Conservation (phyloP, 768 basidiomycete species). For the Termitomyces sp. region DNA sequence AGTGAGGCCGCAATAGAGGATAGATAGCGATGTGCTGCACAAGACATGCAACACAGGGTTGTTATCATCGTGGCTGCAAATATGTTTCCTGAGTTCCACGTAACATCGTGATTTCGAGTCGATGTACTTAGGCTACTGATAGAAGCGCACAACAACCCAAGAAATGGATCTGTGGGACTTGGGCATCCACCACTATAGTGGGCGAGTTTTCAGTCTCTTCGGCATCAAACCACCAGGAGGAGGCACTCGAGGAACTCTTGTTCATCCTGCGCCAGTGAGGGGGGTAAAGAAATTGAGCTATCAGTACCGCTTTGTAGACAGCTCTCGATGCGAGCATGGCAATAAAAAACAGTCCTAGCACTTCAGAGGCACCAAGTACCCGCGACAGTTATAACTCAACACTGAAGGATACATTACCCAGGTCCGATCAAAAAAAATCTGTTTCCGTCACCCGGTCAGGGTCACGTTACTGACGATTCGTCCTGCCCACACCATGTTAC, state of each 20-base stretch:
- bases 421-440: background rate
- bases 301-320: too few relatives aligned
- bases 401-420: too few relatives aligned
- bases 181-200: slow-evolving; percentile 20
- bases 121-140: slow-evolving; percentile 34
- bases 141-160: slow-evolving; percentile 63
- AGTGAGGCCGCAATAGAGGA: slow-evolving; percentile 35
- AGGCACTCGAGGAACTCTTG: background rate
- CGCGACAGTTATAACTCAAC: too few relatives aligned
- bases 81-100: slow-evolving; percentile 28
- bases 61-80: slow-evolving; percentile 35
- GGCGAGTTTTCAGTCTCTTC: background rate
- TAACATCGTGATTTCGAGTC: background rate
- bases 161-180: slow-evolving; percentile 54
- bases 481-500: background rate
- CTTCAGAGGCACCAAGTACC: too few relatives aligned
- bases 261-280: too few relatives aligned
- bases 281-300: too few relatives aligned
- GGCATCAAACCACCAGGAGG: background rate
- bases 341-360: too few relatives aligned
- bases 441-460: background rate
- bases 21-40: slow-evolving; percentile 44
- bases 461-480: too few relatives aligned
- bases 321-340: too few relatives aligned
- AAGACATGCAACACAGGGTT: too few relatives aligned